Evolutionary conservation across 2,329 filamentous ascomycete genomes (phyloP), one percentile per base, ranked within the genome.

Genomic region (Lasiodiplodia hormozganensis): DNA sequence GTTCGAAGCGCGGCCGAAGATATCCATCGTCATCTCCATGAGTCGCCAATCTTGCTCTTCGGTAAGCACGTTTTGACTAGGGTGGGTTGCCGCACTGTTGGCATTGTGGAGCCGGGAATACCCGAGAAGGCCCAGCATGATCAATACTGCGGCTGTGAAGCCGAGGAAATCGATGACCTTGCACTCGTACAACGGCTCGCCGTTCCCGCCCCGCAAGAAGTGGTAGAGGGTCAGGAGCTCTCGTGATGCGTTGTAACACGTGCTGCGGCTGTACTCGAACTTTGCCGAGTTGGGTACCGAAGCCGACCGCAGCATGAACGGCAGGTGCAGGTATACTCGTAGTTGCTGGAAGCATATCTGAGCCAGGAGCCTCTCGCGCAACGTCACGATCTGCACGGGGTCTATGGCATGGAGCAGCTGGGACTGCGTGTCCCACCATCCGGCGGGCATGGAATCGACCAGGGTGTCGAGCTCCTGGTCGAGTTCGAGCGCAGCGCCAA

Each of bases 131-230:
- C 81, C 80, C n/a, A 84, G 75, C 11, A 82, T 74, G 38, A 84
- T 73, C 25, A 84, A 74, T 1, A 83, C 77, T 3, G 82, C 79
- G 6, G 80, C 77, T 1, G 81, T 84, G 73, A 84, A 84, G 47
- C 78, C 82, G 49, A 83, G 78, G 69, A 84, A 84, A 70, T 84
- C 83, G 21, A 82, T 74, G 10, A 81, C 80, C 68, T 82, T 83
- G 75, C 82, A 84, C 68, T 84, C 81, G 72, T 82, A 83, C 0
- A 82, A 72, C 12, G 79, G 79, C 28, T 65, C 60, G 0, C 72
- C 74, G 67, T 77, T 75, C 2, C 71, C 74, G 65, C 67, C 73
- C 6, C 79, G 78, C 4, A 83, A 74, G 0, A 77, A 69, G 28
- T 80, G 77, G 70, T 81, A 83, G 2, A 80, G 73, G 2, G 76